A percentile compares a stretch with the other conserved stretches of the same genome.
Conservation (phyloP, 257 asterid species). For the Dorcoceras hygrometricum region DNA sequence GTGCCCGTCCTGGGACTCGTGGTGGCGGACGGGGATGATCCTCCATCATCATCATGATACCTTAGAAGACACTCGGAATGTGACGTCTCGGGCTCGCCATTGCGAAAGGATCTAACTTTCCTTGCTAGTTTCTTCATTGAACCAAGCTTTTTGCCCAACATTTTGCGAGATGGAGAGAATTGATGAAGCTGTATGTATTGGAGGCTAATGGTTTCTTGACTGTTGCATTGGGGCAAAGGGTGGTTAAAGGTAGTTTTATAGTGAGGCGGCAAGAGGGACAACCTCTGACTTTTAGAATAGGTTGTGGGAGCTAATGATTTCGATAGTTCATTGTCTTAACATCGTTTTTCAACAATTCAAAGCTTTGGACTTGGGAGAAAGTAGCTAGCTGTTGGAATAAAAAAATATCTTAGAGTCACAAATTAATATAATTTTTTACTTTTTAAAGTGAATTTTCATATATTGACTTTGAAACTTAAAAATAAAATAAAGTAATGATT, state of each 20-base stretch:
- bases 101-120: constrained; percentile 37
- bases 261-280: constrained; percentile 24
- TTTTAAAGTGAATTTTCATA: too few species aligned
- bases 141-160: constrained; percentile 66
- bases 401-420: too few species aligned
- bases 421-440: too few species aligned
- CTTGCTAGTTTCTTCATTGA: constrained; percentile 66
- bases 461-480: too few species aligned
- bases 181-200: not conserved
- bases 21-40: constrained; percentile 25
- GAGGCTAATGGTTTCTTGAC: constrained; percentile 18
- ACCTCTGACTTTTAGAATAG: constrained; percentile 26
- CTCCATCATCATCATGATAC: constrained; percentile 24
- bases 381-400: not conserved
- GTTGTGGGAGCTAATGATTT: not conserved
- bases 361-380: too few species aligned
- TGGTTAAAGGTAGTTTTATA: constrained; percentile 35
- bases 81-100: constrained; percentile 16
- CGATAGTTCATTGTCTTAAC: not conserved
- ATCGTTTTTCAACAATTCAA: too few species aligned
- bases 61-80: constrained; percentile 35
- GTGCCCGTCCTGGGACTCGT: constrained; percentile 50
- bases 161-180: constrained; percentile 13
- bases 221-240: constrained; percentile 25
- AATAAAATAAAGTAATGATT: too few species aligned